Evolutionary conservation across 2,329 filamentous ascomycete genomes (phyloP).

Genomic region (Hymenoscyphus fraxineus): DNA sequence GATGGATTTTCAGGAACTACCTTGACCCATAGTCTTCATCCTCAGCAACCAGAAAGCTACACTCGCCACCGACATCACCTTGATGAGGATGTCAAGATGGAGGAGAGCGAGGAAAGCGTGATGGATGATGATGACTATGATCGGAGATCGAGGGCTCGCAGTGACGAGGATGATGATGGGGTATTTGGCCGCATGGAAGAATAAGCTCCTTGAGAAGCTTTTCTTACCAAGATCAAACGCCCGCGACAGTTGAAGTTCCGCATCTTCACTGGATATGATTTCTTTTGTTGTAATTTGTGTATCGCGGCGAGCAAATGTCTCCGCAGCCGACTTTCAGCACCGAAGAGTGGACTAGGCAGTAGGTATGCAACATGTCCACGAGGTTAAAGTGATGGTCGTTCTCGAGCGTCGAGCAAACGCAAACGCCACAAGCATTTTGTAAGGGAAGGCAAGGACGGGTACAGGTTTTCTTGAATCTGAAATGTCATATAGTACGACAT

Average conservation of each 20-base stretch:
- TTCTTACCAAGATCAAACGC: background rate
- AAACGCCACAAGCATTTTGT: conserved; percentile 34
- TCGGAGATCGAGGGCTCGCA: conserved; percentile 56
- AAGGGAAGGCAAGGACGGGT: background rate
- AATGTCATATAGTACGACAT: conserved; percentile 30
- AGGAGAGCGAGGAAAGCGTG: conserved; percentile 60
- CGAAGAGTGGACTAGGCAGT: conserved; percentile 56
- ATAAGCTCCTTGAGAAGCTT: conserved; percentile 39
- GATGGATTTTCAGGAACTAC: conserved; percentile 57
- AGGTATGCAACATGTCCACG: conserved; percentile 46
- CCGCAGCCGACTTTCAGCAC: conserved; percentile 63
- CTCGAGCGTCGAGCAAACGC: conserved; percentile 60
- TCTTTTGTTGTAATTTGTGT: conserved; percentile 31
- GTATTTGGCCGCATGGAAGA: conserved; percentile 97
- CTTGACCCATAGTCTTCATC: conserved; percentile 49
- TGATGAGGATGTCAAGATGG: conserved; percentile 64
- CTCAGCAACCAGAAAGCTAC: conserved; percentile 63
- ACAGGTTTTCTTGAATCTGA: conserved; percentile 17
- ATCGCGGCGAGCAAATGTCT: conserved; percentile 52
- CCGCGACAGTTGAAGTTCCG: background rate
- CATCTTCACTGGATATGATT: conserved; percentile 19
- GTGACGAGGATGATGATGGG: conserved; percentile 89
- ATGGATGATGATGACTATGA: conserved; percentile 64
- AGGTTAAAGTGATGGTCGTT: conserved; percentile 69
- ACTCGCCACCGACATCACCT: conserved; percentile 52